phyloP scores from a whole-genome alignment of 768 basidiomycete species.

The Kwoniella bestiolae region DNA sequence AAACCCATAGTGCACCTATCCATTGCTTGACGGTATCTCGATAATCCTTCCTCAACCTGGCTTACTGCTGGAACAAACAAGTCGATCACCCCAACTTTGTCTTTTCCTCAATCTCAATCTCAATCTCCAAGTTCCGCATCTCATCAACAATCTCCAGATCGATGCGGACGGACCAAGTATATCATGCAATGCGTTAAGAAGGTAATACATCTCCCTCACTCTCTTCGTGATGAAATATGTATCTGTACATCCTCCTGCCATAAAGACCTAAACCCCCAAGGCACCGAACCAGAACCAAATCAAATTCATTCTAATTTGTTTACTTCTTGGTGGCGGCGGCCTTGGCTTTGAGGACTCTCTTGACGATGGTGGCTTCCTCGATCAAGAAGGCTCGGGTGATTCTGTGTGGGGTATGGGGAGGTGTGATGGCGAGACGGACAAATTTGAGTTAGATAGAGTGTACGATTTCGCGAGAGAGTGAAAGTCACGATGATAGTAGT shows the following conservation, averaged over 20 bases:
- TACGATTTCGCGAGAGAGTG: too few species aligned
- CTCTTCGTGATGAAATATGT: neutral
- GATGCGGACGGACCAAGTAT: too few species aligned
- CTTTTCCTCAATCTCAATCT: too few species aligned
- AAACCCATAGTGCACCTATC: too few species aligned
- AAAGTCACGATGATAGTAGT: too few species aligned
- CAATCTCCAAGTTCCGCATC: too few species aligned
- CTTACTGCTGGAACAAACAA: too few species aligned
- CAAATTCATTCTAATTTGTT: slow-evolving; percentile 11
- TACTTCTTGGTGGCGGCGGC: slow-evolving; percentile 54
- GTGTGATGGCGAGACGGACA: neutral
- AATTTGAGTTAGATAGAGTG: too few species aligned
- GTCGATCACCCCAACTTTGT: too few species aligned
- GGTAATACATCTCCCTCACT: neutral
- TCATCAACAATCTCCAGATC: too few species aligned
- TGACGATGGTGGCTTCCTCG: slow-evolving; percentile 99
- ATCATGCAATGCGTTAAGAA: neutral
- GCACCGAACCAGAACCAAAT: neutral
- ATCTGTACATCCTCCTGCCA: neutral
- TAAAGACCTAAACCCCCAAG: neutral
- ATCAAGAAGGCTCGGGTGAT: slow-evolving; percentile 98
- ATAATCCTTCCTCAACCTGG: too few species aligned
- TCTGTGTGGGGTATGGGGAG: slow-evolving; percentile 59
- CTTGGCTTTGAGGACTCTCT: slow-evolving; percentile 97
- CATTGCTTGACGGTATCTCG: too few species aligned